Percentiles rank a stretch among this genome's conserved stretches.
Evolutionary conservation across 495 filamentous ascomycete genomes (phyloP).

Genomic region (Stereocaulon alpinum): DNA sequence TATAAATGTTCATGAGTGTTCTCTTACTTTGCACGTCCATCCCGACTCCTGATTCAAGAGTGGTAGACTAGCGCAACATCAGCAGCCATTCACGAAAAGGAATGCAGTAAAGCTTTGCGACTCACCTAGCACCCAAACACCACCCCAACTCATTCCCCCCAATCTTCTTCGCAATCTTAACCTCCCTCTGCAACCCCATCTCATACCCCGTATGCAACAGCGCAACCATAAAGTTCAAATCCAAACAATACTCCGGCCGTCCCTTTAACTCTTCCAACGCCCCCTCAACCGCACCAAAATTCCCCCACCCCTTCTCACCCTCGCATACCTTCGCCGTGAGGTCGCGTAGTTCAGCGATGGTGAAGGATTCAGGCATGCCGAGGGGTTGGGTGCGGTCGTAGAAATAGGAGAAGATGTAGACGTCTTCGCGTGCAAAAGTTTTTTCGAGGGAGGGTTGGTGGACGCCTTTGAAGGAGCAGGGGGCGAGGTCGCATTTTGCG

Average conservation of each 20-base stretch:
- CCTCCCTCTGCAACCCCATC: conserved; percentile 91
- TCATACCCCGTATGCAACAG: conserved; percentile 93
- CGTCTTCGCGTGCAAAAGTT: conserved; percentile 84
- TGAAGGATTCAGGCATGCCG: conserved; percentile 94
- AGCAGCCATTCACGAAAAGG: conserved; percentile 17
- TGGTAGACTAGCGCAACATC: conserved; percentile 49
- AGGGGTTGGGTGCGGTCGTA: conserved; percentile 84
- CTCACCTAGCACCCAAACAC: conserved; percentile 93
- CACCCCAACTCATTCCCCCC: conserved; percentile 94
- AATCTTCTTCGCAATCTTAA: conserved; percentile 97
- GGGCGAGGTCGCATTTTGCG: conserved; percentile 64
- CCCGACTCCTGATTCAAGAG: conserved; percentile 62
- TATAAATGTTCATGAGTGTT: conserved; percentile 32
- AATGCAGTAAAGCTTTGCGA: neutral
- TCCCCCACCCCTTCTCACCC: conserved; percentile 65
- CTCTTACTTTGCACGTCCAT: conserved; percentile 64
- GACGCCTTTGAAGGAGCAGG: conserved; percentile 95
- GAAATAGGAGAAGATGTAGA: conserved; percentile 96
- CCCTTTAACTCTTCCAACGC: conserved; percentile 63
- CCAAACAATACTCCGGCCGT: conserved; percentile 83
- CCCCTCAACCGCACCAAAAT: conserved; percentile 60
- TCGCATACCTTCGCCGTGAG: conserved; percentile 75
- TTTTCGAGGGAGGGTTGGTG: conserved; percentile 88
- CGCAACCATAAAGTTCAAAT: conserved; percentile 90
- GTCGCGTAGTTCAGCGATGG: conserved; percentile 73